These are phyloP conservation scores for Saccharomyces hybrid DNA, from an alignment of 1,139 yeast species.

Conservation along the genomic window DNA sequence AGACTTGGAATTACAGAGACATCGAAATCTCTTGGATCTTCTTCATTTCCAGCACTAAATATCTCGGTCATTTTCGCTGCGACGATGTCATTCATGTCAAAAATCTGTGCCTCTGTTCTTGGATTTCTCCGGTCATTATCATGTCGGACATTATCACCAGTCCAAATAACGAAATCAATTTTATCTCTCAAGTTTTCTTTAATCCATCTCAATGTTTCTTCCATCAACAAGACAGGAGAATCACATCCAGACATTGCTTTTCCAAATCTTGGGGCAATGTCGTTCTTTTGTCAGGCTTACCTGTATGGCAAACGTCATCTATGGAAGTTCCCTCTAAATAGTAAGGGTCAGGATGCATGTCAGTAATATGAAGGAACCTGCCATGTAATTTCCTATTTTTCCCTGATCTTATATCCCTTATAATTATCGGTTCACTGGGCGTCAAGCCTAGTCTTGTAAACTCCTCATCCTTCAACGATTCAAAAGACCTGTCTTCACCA, in stretches of 20 bases:
- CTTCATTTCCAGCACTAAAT: conserved; percentile 41
- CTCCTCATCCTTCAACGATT: neutral
- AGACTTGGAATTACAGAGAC: conserved; percentile 57
- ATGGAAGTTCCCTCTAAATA: conserved; percentile 48
- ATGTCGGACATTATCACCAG: conserved; percentile 83
- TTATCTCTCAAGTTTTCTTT: conserved; percentile 56
- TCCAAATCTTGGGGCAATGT: conserved; percentile 56
- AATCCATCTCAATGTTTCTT: conserved; percentile 63
- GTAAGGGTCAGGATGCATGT: conserved; percentile 76
- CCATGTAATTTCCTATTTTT: conserved; percentile 43
- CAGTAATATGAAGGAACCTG: conserved; percentile 75
- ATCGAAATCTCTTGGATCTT: conserved; percentile 39
- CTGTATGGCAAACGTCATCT: conserved; percentile 53
- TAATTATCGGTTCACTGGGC: conserved; percentile 32
- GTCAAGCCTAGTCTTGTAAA: conserved; percentile 32
- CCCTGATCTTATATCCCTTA: conserved; percentile 16
- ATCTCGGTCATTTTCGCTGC: conserved; percentile 45
- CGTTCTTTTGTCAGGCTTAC: conserved; percentile 28
- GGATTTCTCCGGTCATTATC: conserved; percentile 72
- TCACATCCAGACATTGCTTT: conserved; percentile 69
- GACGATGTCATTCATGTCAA: conserved; percentile 60
- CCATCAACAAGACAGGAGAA: conserved; percentile 54
- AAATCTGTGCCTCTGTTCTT: conserved; percentile 61
- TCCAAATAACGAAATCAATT: conserved; percentile 82
- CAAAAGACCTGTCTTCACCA: neutral